Base-by-base conservation (phyloP, 768 basidiomycete genomes). In the Tricholoma furcatifolium region DNA sequence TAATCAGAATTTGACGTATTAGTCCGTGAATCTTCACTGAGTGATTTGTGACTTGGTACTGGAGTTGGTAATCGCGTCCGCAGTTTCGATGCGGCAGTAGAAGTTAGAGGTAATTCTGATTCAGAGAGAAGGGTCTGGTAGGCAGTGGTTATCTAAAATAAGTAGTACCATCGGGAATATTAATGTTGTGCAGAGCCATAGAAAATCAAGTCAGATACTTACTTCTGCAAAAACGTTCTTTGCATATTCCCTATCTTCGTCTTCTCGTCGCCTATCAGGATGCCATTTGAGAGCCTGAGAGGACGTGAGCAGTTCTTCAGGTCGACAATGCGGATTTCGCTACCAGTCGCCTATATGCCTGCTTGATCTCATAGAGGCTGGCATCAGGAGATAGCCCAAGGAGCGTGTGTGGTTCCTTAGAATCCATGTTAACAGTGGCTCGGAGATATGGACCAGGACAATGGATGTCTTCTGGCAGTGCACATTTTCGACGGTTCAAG, bases 321-420 rank as follows among this genome's bases (percentile, higher is more conserved):
- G 54, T 58, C 43, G 62, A 50, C 51, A 54, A 51, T 54, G 56
- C 48, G 32, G 47, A 57, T 53, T 38, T 24, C 64, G 71, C 60
- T 70, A 85, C 85, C 70, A 81, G 71, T 65, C 74, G 78, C 69
- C 79, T 84, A 69, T 87, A 87, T 12, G 84, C 83, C 47, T 73
- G 68, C 65, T 53, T 60, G 48, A 64, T 59, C 50, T 64, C 59
- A 42, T 81, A 77, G 53, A 75, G 67, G 48, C 69, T 76, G 24
- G 81, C 79, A 55, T 74, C 69, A 45, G 65, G 63, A 32, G 62
- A 65, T 58, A 84, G 65, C 52, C 76, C 80, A 43, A 84, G 70
- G 51, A 78, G 68, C 50, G 74, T 70, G 56, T 76, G 72, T 49
- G 67, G 67, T 38, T 64, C 62, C 51, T 71, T 62, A 64, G 78